A percentile compares a stretch with the other conserved stretches of the same genome.
These are phyloP conservation scores for Clonostachys sp. DNA, from an alignment of 2,329 filamentous ascomycete species.

Conservation along the genomic window DNA sequence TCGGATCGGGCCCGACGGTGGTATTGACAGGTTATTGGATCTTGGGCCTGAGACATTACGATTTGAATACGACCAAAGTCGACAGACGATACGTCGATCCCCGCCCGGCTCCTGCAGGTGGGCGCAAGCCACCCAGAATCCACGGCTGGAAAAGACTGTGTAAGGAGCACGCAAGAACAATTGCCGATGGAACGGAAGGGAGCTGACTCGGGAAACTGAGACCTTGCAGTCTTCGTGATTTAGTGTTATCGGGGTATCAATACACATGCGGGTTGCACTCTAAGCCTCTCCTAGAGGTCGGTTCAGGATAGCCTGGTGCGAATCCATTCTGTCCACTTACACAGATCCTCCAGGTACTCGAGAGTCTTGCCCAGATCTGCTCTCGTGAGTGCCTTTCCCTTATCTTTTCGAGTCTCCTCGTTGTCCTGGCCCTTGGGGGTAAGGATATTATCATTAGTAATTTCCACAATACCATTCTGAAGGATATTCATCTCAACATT, in stretches of 20 bases:
- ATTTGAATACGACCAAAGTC: too few relatives aligned
- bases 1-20: slow-evolving; percentile 4
- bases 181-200: too few relatives aligned
- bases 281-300: not conserved
- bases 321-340: slow-evolving; percentile 50
- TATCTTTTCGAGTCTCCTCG: slow-evolving; percentile 12
- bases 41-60: slow-evolving; percentile 4
- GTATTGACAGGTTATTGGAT: not conserved
- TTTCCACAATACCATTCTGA: slow-evolving; percentile 52
- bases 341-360: slow-evolving; percentile 46
- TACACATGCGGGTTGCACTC: too few relatives aligned
- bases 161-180: too few relatives aligned
- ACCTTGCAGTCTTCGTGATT: too few relatives aligned
- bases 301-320: slow-evolving; percentile 26
- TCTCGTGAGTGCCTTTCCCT: slow-evolving; percentile 27
- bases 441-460: slow-evolving; percentile 52
- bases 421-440: slow-evolving; percentile 3
- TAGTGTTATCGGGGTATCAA: too few relatives aligned
- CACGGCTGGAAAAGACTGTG: too few relatives aligned
- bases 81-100: too few relatives aligned
- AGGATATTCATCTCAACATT: slow-evolving; percentile 55
- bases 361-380: slow-evolving; percentile 39
- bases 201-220: too few relatives aligned
- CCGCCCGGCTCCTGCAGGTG: too few relatives aligned
- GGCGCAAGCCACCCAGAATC: too few relatives aligned